Conservation (phyloP, 495 filamentous ascomycete species). For the Tricharina praecox region DNA sequence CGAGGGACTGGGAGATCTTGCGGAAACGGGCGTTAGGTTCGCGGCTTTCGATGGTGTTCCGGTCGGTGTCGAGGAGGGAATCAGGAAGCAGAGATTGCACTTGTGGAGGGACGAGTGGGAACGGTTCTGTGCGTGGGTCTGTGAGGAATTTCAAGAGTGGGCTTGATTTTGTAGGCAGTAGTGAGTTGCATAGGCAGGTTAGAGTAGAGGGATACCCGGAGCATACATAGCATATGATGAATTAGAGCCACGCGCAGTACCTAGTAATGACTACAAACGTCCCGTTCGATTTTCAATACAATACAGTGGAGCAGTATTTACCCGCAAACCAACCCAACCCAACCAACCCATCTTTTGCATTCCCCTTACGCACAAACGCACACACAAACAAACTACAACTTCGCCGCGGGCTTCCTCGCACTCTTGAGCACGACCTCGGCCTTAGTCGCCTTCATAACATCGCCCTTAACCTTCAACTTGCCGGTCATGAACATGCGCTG, state of each 20-base stretch:
- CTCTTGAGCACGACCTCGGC: conserved; percentile 45
- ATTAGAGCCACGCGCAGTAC: too few species aligned
- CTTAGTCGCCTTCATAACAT: conserved; percentile 98
- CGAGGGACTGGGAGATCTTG: conserved; percentile 64
- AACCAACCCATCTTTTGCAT: too few species aligned
- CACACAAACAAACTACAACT: conserved; percentile 5
- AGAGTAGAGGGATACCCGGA: too few species aligned
- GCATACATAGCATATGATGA: too few species aligned
- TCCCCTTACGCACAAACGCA: too few species aligned
- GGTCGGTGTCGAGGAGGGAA: conserved; percentile 46
- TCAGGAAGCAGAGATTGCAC: conserved; percentile 53
- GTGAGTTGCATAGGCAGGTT: too few species aligned
- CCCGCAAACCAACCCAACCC: too few species aligned
- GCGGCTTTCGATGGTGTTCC: conserved; percentile 69
- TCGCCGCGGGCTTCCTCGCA: neutral
- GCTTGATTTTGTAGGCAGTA: neutral
- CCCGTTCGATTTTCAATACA: too few species aligned
- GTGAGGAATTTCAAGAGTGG: conserved; percentile 53
- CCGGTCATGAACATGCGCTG: conserved; percentile 92
- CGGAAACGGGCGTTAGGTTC: conserved; percentile 83
- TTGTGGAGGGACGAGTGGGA: conserved; percentile 74
- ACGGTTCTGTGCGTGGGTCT: conserved; percentile 78
- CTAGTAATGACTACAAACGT: too few species aligned
- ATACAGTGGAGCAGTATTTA: too few species aligned
- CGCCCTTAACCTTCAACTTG: conserved; percentile 94